These are phyloP conservation scores for Schwanniomyces yamadae DNA, from an alignment of 805 yeast species.

Conservation along the genomic window DNA sequence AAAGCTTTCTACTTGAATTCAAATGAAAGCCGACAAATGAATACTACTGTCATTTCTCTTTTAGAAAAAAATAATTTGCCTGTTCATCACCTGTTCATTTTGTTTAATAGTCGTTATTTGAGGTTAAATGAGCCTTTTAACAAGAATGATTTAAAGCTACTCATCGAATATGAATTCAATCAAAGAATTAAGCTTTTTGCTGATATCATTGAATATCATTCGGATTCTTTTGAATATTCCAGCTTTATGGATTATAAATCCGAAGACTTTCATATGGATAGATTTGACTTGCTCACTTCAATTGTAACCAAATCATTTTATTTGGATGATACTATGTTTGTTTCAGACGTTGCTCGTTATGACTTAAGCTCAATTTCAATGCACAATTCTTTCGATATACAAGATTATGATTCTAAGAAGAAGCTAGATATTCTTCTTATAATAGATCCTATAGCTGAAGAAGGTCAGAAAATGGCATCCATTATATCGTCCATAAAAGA, in stretches of 20 bases:
- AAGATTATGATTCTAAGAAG: constrained; percentile 22
- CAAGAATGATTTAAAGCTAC: constrained; percentile 29
- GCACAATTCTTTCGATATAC: constrained; percentile 25
- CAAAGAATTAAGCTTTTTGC: constrained; percentile 40
- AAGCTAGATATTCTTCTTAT: constrained; percentile 57
- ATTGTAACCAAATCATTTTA: constrained; percentile 45
- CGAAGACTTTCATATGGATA: constrained; percentile 29
- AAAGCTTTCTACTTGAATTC: neutral
- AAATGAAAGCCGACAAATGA: neutral
- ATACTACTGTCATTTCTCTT: constrained; percentile 11
- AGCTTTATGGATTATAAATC: constrained; percentile 16
- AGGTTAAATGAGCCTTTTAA: constrained; percentile 23
- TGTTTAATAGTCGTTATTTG: constrained; percentile 57
- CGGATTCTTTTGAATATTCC: constrained; percentile 20
- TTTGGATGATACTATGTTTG: constrained; percentile 38
- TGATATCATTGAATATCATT: constrained; percentile 27
- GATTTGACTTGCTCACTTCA: constrained; percentile 49
- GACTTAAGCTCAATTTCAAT: constrained; percentile 38
- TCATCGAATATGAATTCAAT: constrained; percentile 47
- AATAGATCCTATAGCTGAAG: constrained; percentile 71
- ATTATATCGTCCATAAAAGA: constrained; percentile 40
- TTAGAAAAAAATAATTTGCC: constrained; percentile 33
- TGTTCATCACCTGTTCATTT: constrained; percentile 35
- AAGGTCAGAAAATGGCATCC: constrained; percentile 61
- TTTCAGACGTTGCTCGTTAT: constrained; percentile 45